Conservation (phyloP, 495 filamentous ascomycete species). For the Cercophora scortea region DNA sequence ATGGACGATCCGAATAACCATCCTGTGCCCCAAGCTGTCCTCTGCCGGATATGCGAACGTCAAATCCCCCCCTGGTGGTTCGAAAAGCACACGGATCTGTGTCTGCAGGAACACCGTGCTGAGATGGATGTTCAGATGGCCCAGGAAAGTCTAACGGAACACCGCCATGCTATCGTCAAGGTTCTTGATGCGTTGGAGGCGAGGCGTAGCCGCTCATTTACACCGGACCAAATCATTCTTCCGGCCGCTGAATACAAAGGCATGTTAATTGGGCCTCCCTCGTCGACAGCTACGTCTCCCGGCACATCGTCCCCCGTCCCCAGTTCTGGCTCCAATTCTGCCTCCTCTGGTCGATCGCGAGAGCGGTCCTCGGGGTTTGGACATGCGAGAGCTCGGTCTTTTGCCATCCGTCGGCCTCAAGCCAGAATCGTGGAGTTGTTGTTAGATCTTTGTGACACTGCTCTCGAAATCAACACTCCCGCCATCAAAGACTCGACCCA, state of each 20-base stretch:
- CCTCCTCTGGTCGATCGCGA: slow-evolving; percentile 63
- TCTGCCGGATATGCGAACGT: slow-evolving; percentile 95
- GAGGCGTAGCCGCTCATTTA: slow-evolving; percentile 58
- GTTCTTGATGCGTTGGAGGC: slow-evolving; percentile 88
- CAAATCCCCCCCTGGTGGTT: slow-evolving; percentile 99
- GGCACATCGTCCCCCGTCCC: slow-evolving; percentile 52
- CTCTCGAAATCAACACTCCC: slow-evolving; percentile 88
- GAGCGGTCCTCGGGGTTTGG: slow-evolving; percentile 70
- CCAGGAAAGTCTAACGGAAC: slow-evolving; percentile 88
- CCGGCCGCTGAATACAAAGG: slow-evolving; percentile 85
- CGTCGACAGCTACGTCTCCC: slow-evolving; percentile 52
- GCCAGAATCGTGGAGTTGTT: slow-evolving; percentile 90
- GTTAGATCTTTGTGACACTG: slow-evolving; percentile 90
- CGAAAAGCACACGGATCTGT: slow-evolving; percentile 95
- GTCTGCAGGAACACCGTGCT: slow-evolving; percentile 88
- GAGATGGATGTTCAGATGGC: slow-evolving; percentile 96
- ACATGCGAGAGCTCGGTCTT: slow-evolving; percentile 66
- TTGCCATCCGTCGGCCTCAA: slow-evolving; percentile 81
- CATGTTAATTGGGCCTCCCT: slow-evolving; percentile 70
- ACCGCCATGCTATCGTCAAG: slow-evolving; percentile 91
- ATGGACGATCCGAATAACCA: slow-evolving; percentile 72
- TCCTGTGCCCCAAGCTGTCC: slow-evolving; percentile 79
- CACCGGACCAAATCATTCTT: slow-evolving; percentile 47
- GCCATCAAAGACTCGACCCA: slow-evolving; percentile 76
- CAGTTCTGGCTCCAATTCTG: slow-evolving; percentile 49